phyloP scores from a whole-genome alignment of 148 eudicot genomes.

The Suaeda aralocaspica region DNA sequence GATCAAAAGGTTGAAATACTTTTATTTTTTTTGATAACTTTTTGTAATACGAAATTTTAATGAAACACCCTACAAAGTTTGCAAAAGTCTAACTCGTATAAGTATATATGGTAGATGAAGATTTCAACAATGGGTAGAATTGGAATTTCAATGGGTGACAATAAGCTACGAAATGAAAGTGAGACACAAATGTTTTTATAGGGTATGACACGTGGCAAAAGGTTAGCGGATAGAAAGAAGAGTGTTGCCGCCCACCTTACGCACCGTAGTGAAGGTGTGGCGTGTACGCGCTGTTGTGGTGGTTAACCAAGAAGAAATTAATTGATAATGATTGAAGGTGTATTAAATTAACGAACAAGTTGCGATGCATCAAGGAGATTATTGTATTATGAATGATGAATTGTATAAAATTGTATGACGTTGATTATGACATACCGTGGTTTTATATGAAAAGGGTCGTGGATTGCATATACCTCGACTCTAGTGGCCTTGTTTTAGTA shows the following conservation, averaged over 20 bases:
- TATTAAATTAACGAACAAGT: background rate
- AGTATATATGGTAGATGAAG: background rate
- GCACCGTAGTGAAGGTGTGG: slow-evolving; percentile 1
- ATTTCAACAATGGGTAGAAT: too few relatives aligned
- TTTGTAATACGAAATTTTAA: background rate
- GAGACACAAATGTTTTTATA: background rate
- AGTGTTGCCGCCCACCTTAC: slow-evolving; percentile 19
- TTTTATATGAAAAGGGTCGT: background rate
- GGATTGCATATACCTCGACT: background rate
- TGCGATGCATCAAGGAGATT: too few relatives aligned
- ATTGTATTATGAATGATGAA: too few relatives aligned
- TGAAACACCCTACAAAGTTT: slow-evolving; percentile 4
- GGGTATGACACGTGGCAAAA: slow-evolving; percentile 18
- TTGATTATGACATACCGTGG: background rate
- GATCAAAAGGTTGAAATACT: background rate
- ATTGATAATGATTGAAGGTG: background rate
- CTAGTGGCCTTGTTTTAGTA: background rate
- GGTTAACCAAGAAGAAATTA: background rate
- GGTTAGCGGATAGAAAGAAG: background rate
- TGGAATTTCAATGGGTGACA: background rate
- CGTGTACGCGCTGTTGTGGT: slow-evolving; percentile 16
- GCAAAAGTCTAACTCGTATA: background rate
- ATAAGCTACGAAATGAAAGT: background rate
- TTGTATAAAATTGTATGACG: background rate
- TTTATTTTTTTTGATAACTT: background rate